Evolutionary conservation across 148 eudicot genomes (phyloP).

Genomic region (Euryodendron excelsum): DNA sequence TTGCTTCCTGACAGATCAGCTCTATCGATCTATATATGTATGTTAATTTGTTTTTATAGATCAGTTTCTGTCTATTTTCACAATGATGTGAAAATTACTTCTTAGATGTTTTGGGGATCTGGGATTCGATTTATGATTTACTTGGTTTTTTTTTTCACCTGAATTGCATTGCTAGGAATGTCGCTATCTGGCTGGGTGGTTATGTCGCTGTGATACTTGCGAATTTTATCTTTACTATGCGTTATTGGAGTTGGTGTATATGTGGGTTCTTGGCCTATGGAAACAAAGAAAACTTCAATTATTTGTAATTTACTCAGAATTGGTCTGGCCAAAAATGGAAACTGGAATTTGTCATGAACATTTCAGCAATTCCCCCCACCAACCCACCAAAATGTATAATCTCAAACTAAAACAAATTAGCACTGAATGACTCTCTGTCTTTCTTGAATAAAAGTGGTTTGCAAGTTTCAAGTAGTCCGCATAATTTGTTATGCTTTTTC

Average conservation of each 20-base stretch:
- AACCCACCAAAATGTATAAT: not conserved
- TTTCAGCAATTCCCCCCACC: not conserved
- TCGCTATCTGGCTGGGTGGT: too few species aligned
- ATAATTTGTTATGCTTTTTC: not conserved
- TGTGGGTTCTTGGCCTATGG: too few species aligned
- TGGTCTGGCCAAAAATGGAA: too few species aligned
- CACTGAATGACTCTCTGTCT: not conserved
- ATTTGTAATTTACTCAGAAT: too few species aligned
- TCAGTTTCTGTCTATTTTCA: not conserved
- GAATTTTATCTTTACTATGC: too few species aligned
- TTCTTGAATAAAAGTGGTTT: not conserved
- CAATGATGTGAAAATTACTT: not conserved
- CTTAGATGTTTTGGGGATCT: not conserved
- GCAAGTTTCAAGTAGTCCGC: not conserved
- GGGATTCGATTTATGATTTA: not conserved
- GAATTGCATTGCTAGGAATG: not conserved
- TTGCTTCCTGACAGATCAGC: not conserved
- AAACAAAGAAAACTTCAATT: too few species aligned
- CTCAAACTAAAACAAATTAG: too few species aligned
- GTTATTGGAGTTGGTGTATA: too few species aligned
- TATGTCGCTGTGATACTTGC: not conserved
- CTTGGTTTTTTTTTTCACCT: not conserved
- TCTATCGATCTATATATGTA: not conserved
- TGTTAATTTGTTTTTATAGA: too few species aligned
- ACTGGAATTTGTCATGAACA: not conserved